Evolutionary conservation across 2,329 filamentous ascomycete species (phyloP).

Genomic region (Trichoderma sp.): DNA sequence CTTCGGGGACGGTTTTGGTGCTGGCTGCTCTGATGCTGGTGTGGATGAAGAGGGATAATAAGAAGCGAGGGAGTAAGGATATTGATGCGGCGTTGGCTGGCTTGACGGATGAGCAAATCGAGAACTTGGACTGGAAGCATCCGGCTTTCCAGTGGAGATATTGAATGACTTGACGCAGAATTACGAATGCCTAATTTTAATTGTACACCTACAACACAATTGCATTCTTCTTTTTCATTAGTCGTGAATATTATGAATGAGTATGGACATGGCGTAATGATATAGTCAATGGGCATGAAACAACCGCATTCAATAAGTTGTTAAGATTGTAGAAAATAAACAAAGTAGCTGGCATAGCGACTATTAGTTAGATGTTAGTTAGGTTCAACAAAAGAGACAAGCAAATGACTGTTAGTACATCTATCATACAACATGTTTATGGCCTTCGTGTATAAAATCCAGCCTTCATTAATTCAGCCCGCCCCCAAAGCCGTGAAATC

Average conservation of each 20-base stretch:
- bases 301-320: not conserved
- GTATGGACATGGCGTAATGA: not conserved
- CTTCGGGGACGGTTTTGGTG: constrained; percentile 50
- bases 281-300: not conserved
- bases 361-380: not conserved
- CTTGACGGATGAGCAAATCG: constrained; percentile 49
- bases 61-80: constrained; percentile 28
- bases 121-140: constrained; percentile 65
- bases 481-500: constrained; percentile 24
- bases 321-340: not conserved
- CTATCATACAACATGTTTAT: not conserved
- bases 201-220: not conserved
- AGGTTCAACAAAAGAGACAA: not conserved
- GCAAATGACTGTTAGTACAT: constrained; percentile 10
- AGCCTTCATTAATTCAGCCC: not conserved
- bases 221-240: not conserved
- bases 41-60: constrained; percentile 65
- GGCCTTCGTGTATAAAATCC: not conserved
- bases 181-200: not conserved
- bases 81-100: constrained; percentile 49
- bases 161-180: not conserved
- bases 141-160: constrained; percentile 59
- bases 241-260: not conserved
- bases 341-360: not conserved
- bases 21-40: constrained; percentile 45